phyloP scores from a whole-genome alignment of 768 basidiomycete species.

The Boletus vermiculosoides region DNA sequence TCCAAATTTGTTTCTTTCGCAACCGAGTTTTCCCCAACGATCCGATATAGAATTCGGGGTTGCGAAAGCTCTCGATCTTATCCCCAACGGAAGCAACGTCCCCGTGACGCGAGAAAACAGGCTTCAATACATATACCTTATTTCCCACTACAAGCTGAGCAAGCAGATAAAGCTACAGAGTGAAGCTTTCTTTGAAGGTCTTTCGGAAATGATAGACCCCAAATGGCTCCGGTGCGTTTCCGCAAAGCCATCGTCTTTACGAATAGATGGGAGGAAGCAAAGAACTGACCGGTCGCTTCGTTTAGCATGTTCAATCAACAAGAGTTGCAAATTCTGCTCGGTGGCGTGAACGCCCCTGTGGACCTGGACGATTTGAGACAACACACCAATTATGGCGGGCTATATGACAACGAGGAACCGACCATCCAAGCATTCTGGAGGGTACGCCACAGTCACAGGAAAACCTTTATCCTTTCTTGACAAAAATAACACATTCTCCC shows the following conservation, averaged over 20 bases:
- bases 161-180: slow-evolving; percentile 85
- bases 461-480: not conserved
- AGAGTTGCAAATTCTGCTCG: slow-evolving; percentile 89
- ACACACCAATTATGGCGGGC: slow-evolving; percentile 81
- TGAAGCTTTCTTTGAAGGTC: slow-evolving; percentile 86
- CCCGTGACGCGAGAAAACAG: slow-evolving; percentile 88
- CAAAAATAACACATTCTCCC: not conserved
- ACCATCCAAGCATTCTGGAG: slow-evolving; percentile 86
- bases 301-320: slow-evolving; percentile 95
- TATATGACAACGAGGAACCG: slow-evolving; percentile 65
- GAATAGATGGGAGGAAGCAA: not conserved
- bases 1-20: not conserved
- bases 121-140: slow-evolving; percentile 84
- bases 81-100: slow-evolving; percentile 78
- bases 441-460: slow-evolving; percentile 40
- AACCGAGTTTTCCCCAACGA: not conserved
- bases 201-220: slow-evolving; percentile 88
- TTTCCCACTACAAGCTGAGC: slow-evolving; percentile 86
- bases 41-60: slow-evolving; percentile 71
- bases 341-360: slow-evolving; percentile 82
- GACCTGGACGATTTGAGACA: slow-evolving; percentile 77
- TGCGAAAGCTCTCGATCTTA: slow-evolving; percentile 70
- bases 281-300: slow-evolving; percentile 10
- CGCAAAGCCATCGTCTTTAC: not conserved
- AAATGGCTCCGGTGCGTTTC: slow-evolving; percentile 72